phyloP scores from a whole-genome alignment of 768 basidiomycete genomes.

The Basidioascus undulatus region DNA sequence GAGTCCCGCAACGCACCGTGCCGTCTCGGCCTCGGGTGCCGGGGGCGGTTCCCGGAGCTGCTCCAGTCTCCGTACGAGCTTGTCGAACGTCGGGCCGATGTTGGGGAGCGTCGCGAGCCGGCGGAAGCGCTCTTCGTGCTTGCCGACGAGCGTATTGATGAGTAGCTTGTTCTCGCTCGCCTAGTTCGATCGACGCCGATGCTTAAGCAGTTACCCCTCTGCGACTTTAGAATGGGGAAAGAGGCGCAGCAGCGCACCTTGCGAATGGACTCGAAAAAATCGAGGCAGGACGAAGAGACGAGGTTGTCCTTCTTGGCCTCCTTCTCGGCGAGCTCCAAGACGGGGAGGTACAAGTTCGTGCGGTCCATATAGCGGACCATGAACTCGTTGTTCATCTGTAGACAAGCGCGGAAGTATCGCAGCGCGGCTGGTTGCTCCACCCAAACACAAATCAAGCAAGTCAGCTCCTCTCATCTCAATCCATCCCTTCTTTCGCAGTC shows the following conservation, averaged over 20 bases:
- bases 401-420: slow-evolving; percentile 66
- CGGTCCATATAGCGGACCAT: slow-evolving; percentile 58
- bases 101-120: slow-evolving; percentile 32
- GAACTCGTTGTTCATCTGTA: slow-evolving; percentile 39
- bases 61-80: slow-evolving; percentile 62
- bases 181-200: slow-evolving; percentile 23
- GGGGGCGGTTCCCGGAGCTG: slow-evolving; percentile 52
- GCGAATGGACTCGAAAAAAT: slow-evolving; percentile 79
- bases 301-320: slow-evolving; percentile 78
- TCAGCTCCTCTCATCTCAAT: background rate
- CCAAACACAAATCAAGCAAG: slow-evolving; percentile 7
- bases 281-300: slow-evolving; percentile 80
- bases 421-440: slow-evolving; percentile 40
- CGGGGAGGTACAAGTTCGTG: slow-evolving; percentile 55
- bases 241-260: slow-evolving; percentile 28
- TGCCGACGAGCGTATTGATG: slow-evolving; percentile 60
- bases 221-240: background rate
- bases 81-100: slow-evolving; percentile 40
- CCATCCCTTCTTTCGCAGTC: background rate
- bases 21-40: slow-evolving; percentile 16
- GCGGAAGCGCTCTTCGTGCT: slow-evolving; percentile 39
- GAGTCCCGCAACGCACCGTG: slow-evolving; percentile 6
- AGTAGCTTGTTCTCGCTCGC: slow-evolving; percentile 54
- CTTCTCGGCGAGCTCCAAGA: slow-evolving; percentile 29
- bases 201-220: background rate